Base-by-base conservation (phyloP, 768 basidiomycete species). In the Tricholoma bakamatsutake region DNA sequence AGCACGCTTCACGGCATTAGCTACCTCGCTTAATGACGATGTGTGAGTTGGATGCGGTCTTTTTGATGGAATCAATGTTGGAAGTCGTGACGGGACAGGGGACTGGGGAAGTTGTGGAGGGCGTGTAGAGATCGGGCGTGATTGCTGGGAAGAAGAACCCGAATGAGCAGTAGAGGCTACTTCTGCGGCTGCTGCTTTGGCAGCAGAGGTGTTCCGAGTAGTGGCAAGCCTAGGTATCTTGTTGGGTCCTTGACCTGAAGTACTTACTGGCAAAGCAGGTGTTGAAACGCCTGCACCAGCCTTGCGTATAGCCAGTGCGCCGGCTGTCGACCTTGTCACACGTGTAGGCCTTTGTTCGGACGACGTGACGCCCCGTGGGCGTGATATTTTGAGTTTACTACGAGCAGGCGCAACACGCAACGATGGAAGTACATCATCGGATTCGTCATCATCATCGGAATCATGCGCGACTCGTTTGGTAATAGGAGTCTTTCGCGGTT, bases 401-500 rank as follows among this genome's bases (percentile, higher is more conserved):
- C 71, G 68, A 10, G 66, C 72, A 2, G 82, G 81, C 8, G 76
- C 80, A 18, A 74, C 67, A 33, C 77, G 80, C 15, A 90, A 73
- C 6, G 83, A 79, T 31, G 88, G 88, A 7, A 90, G 73, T 2
- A 81, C 76, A 61, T 89, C 86, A 40, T 80, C 78, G 21, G 73
- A 53, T 58, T 82, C 84, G 37, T 80, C 84, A 42, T 89, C 87
- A 50, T 84, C 82, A 47, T 86, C 87, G 2, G 85, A 84, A 58
- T 87, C 87, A 52, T 80, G 76, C 1, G 83, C 83, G 13, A 74
- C 65, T 55, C 88, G 83, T 71, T 93, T 92, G 46, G 83, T 77
- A 53, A 82, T 79, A 0, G 93, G 93, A 0, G 93, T 93, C 75
- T 96, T 97, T 61, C 86, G 84, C 30, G 88, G 91, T 66, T 91